Evolutionary conservation across 2,329 filamentous ascomycete genomes (phyloP), one percentile per base, ranked within the genome.

Genomic region (Ophiostoma australiae): DNA sequence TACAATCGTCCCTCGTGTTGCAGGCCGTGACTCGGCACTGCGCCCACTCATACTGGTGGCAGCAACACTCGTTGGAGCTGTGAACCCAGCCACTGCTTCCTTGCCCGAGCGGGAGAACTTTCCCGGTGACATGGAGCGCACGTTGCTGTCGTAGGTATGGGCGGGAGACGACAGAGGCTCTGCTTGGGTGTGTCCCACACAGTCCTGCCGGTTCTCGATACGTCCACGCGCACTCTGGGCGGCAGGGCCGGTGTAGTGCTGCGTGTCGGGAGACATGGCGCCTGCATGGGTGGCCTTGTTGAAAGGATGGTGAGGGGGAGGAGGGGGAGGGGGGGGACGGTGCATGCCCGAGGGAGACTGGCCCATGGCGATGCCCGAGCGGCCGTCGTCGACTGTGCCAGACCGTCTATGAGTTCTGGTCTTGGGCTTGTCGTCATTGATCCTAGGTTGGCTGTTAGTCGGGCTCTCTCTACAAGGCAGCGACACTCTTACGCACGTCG

Each of bases 401-500:
- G 33, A 37, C 33, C 63, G 63, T 6, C 20, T n/a, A 13, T 39
- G 63, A n/a, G 61, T 39, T 27, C 33, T 23, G 20, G 27, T 13
- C 7, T 66, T 33, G n/a, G 61, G 31, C 6, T 35, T 39, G 15
- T 71, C 66, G 3, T 73, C 72, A 27, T 69, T 68, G 15, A 73
- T 33, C 3, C 71, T 72, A 41, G 1, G 5, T 17, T 8, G 27
- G 6, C 0, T 65, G 61, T 65, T 33, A 55, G 41, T 4, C 11
- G 13, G 37, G 13, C 37, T 39, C 37, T 11, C 37, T 39, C 37
- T 39, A 31, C 27, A 31, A 31, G 27, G 27, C 27, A 31, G 3
- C 27, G 27, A 31, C 27, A 27, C 7, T 23, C 15, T 11, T n/a
- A 48, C 44, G 72, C 78, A 84, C 84, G 80, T 81, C 67, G 82